phyloP scores from a whole-genome alignment of 345 rosid species.

The Euphorbia lathyris region DNA sequence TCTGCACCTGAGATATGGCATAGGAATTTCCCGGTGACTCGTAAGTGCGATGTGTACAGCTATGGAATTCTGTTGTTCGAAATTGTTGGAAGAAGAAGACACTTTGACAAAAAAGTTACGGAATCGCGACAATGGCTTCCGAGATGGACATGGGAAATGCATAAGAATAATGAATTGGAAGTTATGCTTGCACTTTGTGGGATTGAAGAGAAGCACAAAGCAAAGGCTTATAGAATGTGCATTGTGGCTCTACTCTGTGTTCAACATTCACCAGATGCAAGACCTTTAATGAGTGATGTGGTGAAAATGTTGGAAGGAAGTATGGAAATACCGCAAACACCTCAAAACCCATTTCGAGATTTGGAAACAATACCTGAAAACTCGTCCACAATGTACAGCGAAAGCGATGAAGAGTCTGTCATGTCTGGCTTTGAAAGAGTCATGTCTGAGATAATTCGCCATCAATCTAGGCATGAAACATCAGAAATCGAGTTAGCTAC shows the following conservation, averaged over 20 bases:
- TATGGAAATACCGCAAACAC: constrained; percentile 16
- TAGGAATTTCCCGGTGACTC: not conserved
- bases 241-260: constrained; percentile 32
- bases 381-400: not conserved
- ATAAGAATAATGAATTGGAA: constrained; percentile 4
- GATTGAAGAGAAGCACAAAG: constrained; percentile 23
- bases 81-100: constrained; percentile 18
- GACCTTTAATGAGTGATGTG: constrained; percentile 36
- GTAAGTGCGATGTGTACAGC: constrained; percentile 31
- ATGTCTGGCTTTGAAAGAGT: not conserved
- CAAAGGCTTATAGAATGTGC: constrained; percentile 28
- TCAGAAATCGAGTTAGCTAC: constrained; percentile 13
- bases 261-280: constrained; percentile 28
- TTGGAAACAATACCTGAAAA: constrained; percentile 4
- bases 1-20: constrained; percentile 18
- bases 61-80: constrained; percentile 29
- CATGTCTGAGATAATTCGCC: not conserved
- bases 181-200: constrained; percentile 11
- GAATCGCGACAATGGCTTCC: constrained; percentile 21
- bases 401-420: constrained; percentile 1
- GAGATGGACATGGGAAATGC: constrained; percentile 16
- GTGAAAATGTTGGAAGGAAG: constrained; percentile 37
- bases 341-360: constrained; percentile 29
- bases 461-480: not conserved
- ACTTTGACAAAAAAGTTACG: not conserved